Conservation (phyloP, 1,284 basidiomycete species). For the Puccinia coronata region DNA sequence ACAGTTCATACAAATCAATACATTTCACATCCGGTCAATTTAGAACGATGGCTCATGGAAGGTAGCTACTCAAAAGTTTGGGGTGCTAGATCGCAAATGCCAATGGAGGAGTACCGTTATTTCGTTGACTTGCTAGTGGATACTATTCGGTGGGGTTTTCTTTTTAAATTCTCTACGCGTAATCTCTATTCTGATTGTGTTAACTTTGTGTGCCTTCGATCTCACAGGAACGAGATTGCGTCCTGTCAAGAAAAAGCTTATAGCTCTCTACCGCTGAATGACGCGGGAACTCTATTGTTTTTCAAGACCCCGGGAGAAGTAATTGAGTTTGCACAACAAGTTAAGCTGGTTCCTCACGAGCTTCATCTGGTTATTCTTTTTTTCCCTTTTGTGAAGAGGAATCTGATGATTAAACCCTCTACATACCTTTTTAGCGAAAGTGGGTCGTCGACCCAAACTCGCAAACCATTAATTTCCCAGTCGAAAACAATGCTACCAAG, state of each 20-base stretch:
- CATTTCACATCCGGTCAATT: conserved; percentile 58
- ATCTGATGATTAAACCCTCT: not conserved
- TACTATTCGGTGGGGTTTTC: conserved; percentile 29
- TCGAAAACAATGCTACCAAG: conserved; percentile 71
- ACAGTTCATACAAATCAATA: conserved; percentile 50
- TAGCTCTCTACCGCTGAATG: conserved; percentile 78
- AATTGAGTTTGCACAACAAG: conserved; percentile 72
- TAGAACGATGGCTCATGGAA: conserved; percentile 97
- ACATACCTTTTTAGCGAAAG: conserved; percentile 63
- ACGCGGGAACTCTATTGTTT: conserved; percentile 83
- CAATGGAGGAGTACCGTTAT: conserved; percentile 45
- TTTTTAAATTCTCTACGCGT: not conserved
- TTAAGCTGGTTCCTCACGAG: conserved; percentile 51
- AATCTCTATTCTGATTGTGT: conserved; percentile 4
- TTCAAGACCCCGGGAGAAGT: conserved; percentile 77
- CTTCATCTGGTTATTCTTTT: not conserved
- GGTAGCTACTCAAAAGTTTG: conserved; percentile 98
- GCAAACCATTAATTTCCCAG: conserved; percentile 67
- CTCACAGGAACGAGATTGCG: conserved; percentile 79
- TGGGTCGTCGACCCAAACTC: conserved; percentile 71
- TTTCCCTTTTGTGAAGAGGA: not conserved
- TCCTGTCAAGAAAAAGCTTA: conserved; percentile 89
- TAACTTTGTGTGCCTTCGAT: not conserved
- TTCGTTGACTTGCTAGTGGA: conserved; percentile 41
- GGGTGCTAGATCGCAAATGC: conserved; percentile 79